Percentiles rank a stretch among this genome's conserved stretches.
These are phyloP conservation scores for Wickerhamiella cacticola DNA, from an alignment of 805 yeast genomes.

Conservation along the genomic window DNA sequence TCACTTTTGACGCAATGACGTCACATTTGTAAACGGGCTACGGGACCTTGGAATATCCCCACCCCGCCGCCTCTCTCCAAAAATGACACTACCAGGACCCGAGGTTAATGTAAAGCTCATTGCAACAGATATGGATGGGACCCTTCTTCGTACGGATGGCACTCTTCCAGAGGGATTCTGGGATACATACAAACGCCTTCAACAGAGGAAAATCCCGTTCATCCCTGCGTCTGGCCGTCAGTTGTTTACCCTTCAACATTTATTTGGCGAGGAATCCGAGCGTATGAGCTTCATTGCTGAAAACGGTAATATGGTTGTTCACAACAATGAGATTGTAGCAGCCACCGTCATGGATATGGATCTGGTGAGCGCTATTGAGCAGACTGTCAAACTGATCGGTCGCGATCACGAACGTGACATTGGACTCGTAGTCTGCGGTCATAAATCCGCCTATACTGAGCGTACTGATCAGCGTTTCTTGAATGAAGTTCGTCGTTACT, in stretches of 20 bases:
- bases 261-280: conserved; percentile 3
- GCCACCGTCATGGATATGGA: conserved; percentile 11
- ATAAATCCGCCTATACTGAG: conserved; percentile 10
- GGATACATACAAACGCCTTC: conserved; percentile 5
- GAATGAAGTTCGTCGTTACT: conserved; percentile 9
- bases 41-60: not conserved
- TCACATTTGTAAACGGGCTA: not conserved
- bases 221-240: conserved; percentile 10
- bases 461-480: conserved; percentile 10
- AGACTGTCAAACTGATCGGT: conserved; percentile 3
- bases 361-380: conserved; percentile 4
- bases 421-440: conserved; percentile 11
- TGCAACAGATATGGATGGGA: conserved; percentile 9
- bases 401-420: conserved; percentile 7
- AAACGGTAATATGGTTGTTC: conserved; percentile 10
- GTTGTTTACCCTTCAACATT: conserved; percentile 5
- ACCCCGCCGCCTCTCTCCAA: not conserved
- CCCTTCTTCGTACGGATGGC: conserved; percentile 5
- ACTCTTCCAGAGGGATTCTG: conserved; percentile 7
- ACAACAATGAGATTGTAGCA: conserved; percentile 8
- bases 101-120: conserved; percentile 1
- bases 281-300: conserved; percentile 9
- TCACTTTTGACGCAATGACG: not conserved
- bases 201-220: conserved; percentile 6
- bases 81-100: not conserved